Percentiles rank a stretch among this genome's conserved stretches.
Conservation (phyloP, 2,329 filamentous ascomycete genomes). For the Cladosporium sp. region DNA sequence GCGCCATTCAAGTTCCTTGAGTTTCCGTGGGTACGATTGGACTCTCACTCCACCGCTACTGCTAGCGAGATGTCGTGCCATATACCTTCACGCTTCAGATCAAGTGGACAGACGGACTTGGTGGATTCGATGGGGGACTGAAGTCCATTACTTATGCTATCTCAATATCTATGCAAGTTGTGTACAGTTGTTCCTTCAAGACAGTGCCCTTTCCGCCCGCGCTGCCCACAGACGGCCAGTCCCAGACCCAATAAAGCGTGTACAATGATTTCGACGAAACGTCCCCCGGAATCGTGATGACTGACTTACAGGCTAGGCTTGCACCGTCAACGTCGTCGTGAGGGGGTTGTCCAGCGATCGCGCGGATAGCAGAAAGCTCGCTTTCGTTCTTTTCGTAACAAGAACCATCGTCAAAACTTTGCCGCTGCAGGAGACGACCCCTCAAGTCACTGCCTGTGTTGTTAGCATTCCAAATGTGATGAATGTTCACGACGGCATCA, state of each 20-base stretch:
- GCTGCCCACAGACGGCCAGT: constrained; percentile 1
- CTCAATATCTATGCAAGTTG: constrained; percentile 13
- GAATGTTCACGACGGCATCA: not conserved
- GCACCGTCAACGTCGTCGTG: constrained; percentile 1
- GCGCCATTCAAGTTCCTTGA: too few species aligned
- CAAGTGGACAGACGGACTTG: too few species aligned
- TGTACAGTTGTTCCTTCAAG: constrained; percentile 6
- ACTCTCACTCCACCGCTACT: too few species aligned
- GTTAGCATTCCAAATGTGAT: constrained; percentile 12
- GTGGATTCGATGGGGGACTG: not conserved
- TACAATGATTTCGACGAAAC: not conserved
- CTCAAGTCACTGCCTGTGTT: constrained; percentile 8
- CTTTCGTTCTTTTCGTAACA: too few species aligned
- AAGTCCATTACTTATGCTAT: constrained; percentile 8
- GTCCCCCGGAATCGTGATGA: not conserved
- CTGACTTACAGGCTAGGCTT: constrained; percentile 1
- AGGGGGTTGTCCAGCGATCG: not conserved
- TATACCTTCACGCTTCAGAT: too few species aligned
- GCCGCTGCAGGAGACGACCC: not conserved
- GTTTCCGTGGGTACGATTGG: too few species aligned
- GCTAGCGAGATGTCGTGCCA: too few species aligned
- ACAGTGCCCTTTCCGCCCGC: not conserved
- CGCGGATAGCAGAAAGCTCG: not conserved
- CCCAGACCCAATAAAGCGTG: constrained; percentile 13
- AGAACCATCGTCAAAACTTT: not conserved